phyloP scores from a whole-genome alignment of 148 eudicot genomes.

The Mesembryanthemum crystallinum region DNA sequence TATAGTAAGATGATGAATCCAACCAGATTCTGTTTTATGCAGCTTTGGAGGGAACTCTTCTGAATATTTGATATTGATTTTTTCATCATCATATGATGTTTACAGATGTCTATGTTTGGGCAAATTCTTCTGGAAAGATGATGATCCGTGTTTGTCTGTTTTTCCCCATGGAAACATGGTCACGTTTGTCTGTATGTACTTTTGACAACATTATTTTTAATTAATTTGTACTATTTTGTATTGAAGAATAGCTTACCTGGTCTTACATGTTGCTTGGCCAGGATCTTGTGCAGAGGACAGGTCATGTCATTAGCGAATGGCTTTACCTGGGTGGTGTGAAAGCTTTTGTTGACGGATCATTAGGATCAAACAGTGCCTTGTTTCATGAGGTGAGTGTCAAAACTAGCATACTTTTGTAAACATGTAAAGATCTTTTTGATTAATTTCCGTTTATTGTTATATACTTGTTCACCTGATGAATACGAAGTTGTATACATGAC shows the following conservation, averaged over 20 bases:
- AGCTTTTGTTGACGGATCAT: constrained; percentile 88
- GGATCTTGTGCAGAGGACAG: constrained; percentile 59
- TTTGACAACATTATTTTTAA: not conserved
- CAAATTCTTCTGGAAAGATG: constrained; percentile 68
- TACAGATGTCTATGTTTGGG: constrained; percentile 92
- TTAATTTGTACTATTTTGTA: not conserved
- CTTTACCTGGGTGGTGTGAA: constrained; percentile 90
- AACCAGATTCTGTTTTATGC: not conserved
- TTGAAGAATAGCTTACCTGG: not conserved
- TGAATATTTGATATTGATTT: not conserved
- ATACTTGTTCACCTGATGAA: not conserved
- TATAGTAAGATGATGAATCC: not conserved
- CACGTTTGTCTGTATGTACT: constrained; percentile 63
- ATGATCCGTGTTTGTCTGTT: constrained; percentile 79
- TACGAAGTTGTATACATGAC: not conserved
- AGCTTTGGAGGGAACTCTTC: not conserved
- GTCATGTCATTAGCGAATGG: constrained; percentile 71
- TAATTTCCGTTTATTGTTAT: not conserved
- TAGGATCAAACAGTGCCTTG: constrained; percentile 95
- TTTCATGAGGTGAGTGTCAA: constrained; percentile 70
- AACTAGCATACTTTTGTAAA: not conserved
- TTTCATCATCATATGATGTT: constrained; percentile 8
- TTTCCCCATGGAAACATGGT: constrained; percentile 87
- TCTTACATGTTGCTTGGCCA: constrained; percentile 26
- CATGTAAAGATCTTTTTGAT: not conserved